These are phyloP conservation scores for Podaxis sp. DNA, from an alignment of 768 basidiomycete genomes.

Conservation along the genomic window DNA sequence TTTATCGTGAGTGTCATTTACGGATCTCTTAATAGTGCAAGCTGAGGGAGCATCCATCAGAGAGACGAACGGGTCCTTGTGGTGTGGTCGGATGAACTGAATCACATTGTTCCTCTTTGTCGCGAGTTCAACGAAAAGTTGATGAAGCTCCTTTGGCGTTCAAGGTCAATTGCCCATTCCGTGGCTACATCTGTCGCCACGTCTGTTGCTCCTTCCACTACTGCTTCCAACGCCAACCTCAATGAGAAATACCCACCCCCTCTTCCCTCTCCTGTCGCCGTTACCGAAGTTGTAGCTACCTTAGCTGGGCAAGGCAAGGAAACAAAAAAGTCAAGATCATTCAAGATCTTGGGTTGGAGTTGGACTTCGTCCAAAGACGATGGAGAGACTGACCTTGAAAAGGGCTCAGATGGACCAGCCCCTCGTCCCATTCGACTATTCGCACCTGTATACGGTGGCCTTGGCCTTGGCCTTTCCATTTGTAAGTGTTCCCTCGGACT, in stretches of 20 bases:
- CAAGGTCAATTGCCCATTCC: slow-evolving; percentile 34
- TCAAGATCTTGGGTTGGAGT: slow-evolving; percentile 36
- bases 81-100: slow-evolving; percentile 82
- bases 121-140: slow-evolving; percentile 68
- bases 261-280: slow-evolving; percentile 21
- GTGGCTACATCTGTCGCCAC: slow-evolving; percentile 32
- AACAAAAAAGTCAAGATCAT: slow-evolving; percentile 15
- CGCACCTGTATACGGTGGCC: slow-evolving; percentile 70
- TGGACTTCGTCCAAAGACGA: slow-evolving; percentile 32
- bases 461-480: slow-evolving; percentile 60
- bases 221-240: slow-evolving; percentile 51
- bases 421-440: slow-evolving; percentile 54
- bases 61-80: slow-evolving; percentile 81
- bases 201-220: slow-evolving; percentile 40
- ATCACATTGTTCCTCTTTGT: slow-evolving; percentile 71
- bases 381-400: slow-evolving; percentile 45
- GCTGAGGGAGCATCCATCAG: slow-evolving; percentile 30
- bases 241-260: slow-evolving; percentile 45
- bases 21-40: not conserved
- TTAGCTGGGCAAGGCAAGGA: slow-evolving; percentile 25
- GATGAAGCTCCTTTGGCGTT: slow-evolving; percentile 53
- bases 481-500: slow-evolving; percentile 38
- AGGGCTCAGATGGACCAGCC: slow-evolving; percentile 30
- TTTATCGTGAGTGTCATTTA: slow-evolving; percentile 57
- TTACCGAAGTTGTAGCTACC: slow-evolving; percentile 27